Conservation (phyloP, 2,329 filamentous ascomycete species). For the Zasmidium citrigriseum region DNA sequence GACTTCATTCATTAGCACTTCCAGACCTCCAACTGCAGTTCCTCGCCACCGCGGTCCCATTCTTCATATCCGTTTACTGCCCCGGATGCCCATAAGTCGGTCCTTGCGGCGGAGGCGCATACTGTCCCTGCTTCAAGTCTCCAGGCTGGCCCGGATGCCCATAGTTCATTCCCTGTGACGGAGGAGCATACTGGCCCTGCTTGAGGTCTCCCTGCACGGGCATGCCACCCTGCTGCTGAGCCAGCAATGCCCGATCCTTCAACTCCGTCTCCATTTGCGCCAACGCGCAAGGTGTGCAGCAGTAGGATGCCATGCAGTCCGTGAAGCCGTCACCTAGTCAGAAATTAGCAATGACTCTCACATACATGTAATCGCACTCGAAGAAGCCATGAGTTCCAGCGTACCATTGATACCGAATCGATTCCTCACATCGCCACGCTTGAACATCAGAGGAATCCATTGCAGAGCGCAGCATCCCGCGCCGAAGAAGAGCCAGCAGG, state of each 20-base stretch:
- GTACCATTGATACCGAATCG: conserved; percentile 17
- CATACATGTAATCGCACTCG: background rate
- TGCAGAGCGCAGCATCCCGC: background rate
- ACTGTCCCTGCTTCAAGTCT: background rate
- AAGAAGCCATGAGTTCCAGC: background rate
- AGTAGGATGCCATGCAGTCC: conserved; percentile 13
- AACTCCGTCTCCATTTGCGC: conserved; percentile 25
- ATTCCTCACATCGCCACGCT: conserved; percentile 17
- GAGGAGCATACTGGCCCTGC: background rate
- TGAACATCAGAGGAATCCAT: conserved; percentile 16
- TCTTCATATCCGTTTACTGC: too few relatives aligned
- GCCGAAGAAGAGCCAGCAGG: conserved; percentile 14
- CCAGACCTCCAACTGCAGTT: too few relatives aligned
- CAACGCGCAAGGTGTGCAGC: conserved; percentile 16
- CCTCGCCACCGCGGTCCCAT: too few relatives aligned
- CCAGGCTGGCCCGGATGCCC: too few relatives aligned
- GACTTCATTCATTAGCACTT: too few relatives aligned
- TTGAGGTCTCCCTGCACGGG: background rate
- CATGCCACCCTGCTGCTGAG: background rate
- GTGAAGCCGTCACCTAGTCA: background rate
- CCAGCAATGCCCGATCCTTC: conserved; percentile 17
- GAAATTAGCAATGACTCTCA: background rate
- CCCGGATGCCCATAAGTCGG: background rate
- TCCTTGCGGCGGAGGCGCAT: background rate
- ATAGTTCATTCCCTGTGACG: background rate